Evolutionary conservation across 1,284 basidiomycete genomes (phyloP).

Genomic region (Psilocybe mexicana): DNA sequence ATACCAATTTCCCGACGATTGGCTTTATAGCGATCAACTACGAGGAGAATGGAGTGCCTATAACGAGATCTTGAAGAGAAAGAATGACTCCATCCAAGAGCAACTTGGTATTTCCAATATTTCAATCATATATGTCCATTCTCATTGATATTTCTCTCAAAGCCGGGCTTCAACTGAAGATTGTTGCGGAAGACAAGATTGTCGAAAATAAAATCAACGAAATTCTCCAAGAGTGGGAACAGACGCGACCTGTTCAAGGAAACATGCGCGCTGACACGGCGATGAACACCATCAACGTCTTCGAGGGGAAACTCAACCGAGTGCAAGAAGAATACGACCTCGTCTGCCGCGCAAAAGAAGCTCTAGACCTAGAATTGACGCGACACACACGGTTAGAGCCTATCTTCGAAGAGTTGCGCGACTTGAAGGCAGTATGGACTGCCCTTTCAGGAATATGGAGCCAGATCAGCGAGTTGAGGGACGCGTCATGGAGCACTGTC

Average conservation of each 20-base stretch:
- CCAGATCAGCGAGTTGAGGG: slow-evolving; percentile 88
- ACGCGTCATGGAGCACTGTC: slow-evolving; percentile 89
- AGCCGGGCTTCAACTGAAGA: slow-evolving; percentile 97
- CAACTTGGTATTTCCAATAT: slow-evolving; percentile 71
- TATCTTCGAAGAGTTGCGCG: slow-evolving; percentile 92
- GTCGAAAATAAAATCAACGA: slow-evolving; percentile 93
- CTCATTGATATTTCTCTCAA: background rate
- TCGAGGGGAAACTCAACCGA: slow-evolving; percentile 87
- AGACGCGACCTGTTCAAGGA: slow-evolving; percentile 94
- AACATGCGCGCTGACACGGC: slow-evolving; percentile 94
- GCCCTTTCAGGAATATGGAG: slow-evolving; percentile 97
- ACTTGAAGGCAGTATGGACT: slow-evolving; percentile 98
- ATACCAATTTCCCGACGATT: slow-evolving; percentile 95
- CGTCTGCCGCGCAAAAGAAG: slow-evolving; percentile 94
- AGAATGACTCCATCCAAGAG: slow-evolving; percentile 98
- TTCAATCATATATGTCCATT: slow-evolving; percentile 1
- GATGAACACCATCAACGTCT: slow-evolving; percentile 93
- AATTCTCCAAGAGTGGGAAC: slow-evolving; percentile 92
- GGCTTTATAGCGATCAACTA: slow-evolving; percentile 98
- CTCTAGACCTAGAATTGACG: slow-evolving; percentile 89
- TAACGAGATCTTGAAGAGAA: slow-evolving; percentile 96
- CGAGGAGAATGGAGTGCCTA: slow-evolving; percentile 98
- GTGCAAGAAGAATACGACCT: slow-evolving; percentile 94
- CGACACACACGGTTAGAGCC: slow-evolving; percentile 92
- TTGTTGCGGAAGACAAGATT: slow-evolving; percentile 99